Conservation (phyloP, 2,329 filamentous ascomycete genomes). For the Paecilomyces sp. region DNA sequence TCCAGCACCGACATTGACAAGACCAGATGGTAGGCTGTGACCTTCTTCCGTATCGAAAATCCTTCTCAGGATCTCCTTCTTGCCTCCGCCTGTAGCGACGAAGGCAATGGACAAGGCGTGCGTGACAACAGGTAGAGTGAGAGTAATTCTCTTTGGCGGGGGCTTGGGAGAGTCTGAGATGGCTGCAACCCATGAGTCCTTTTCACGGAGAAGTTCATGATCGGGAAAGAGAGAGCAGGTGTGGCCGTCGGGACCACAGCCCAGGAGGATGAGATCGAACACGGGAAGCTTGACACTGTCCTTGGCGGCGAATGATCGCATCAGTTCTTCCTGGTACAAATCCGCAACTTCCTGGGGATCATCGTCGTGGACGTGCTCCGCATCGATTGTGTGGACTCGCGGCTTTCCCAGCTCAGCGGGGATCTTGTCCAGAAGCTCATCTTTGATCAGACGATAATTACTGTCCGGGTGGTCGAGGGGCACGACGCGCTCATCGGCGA, state of each 20-base stretch:
- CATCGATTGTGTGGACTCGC: slow-evolving; percentile 72
- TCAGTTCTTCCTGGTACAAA: slow-evolving; percentile 82
- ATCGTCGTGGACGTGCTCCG: slow-evolving; percentile 58
- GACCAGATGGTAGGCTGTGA: slow-evolving; percentile 67
- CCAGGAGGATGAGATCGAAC: slow-evolving; percentile 89
- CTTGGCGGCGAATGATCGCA: slow-evolving; percentile 77
- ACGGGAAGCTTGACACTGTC: slow-evolving; percentile 92
- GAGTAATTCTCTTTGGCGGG: slow-evolving; percentile 79
- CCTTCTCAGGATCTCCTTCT: slow-evolving; percentile 85
- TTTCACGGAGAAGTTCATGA: slow-evolving; percentile 78
- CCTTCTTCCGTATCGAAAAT: slow-evolving; percentile 79
- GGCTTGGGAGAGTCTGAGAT: slow-evolving; percentile 95
- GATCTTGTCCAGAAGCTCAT: slow-evolving; percentile 83
- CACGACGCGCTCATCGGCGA: slow-evolving; percentile 93
- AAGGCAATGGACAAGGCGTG: slow-evolving; percentile 84
- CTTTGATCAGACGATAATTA: slow-evolving; percentile 84
- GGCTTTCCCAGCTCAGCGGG: slow-evolving; percentile 60
- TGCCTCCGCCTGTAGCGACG: slow-evolving; percentile 79
- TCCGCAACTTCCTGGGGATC: slow-evolving; percentile 91
- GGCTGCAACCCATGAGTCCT: slow-evolving; percentile 82
- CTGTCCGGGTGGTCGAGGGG: slow-evolving; percentile 87
- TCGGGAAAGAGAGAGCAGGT: slow-evolving; percentile 95
- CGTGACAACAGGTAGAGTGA: slow-evolving; percentile 83
- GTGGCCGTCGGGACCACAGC: slow-evolving; percentile 92
- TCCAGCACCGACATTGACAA: slow-evolving; percentile 77